These are phyloP conservation scores for Candida qinlingensis DNA, from an alignment of 805 yeast genomes.

Conservation along the genomic window DNA sequence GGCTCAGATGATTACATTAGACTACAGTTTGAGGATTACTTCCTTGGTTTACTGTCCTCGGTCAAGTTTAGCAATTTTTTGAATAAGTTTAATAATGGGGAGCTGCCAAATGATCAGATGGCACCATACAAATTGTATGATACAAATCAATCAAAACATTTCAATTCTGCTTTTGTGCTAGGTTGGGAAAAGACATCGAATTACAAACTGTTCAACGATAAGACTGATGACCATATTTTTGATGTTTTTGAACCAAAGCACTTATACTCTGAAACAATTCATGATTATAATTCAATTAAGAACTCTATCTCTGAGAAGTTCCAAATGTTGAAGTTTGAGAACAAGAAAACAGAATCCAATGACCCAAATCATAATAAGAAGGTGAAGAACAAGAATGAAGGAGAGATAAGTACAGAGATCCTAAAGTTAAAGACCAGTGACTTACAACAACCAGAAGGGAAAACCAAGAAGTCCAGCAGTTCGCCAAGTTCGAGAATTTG, in stretches of 20 bases:
- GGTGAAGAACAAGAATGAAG: not conserved
- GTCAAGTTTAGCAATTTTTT: constrained; percentile 64
- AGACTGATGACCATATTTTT: constrained; percentile 67
- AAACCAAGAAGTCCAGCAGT: not conserved
- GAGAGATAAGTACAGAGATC: not conserved
- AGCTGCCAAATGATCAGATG: constrained; percentile 28
- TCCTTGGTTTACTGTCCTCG: constrained; percentile 68
- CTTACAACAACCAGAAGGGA: not conserved
- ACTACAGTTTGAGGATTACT: constrained; percentile 84
- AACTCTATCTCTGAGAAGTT: constrained; percentile 18
- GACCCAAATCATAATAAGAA: not conserved
- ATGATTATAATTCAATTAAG: constrained; percentile 11
- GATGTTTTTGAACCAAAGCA: constrained; percentile 51
- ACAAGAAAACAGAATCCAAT: constrained; percentile 11
- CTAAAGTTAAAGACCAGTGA: constrained; percentile 1
- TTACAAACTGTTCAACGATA: constrained; percentile 45
- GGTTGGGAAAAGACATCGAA: constrained; percentile 53
- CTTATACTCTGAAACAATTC: constrained; percentile 21
- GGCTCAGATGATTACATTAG: constrained; percentile 89
- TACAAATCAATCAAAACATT: constrained; percentile 33
- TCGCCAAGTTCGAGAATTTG: constrained; percentile 6
- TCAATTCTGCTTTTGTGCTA: constrained; percentile 40
- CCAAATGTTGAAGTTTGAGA: constrained; percentile 28
- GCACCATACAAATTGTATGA: constrained; percentile 24
- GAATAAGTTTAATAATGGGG: constrained; percentile 28